phyloP scores from a whole-genome alignment of 2,329 filamentous ascomycete genomes.

The Penicillium sp. region DNA sequence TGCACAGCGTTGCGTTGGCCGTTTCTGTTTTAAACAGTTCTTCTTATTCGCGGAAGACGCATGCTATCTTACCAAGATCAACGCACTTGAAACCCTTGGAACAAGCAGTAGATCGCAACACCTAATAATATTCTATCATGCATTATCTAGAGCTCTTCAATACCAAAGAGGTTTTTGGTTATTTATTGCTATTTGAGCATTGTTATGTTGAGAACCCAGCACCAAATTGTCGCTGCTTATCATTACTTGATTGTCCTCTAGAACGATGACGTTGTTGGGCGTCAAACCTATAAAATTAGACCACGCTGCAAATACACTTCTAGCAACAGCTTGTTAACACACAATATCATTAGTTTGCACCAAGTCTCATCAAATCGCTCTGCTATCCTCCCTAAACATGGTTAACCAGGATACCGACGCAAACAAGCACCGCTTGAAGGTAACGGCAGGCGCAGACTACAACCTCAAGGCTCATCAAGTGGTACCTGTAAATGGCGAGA shows the following conservation, averaged over 20 bases:
- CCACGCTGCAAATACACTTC: background rate
- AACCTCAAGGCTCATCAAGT: slow-evolving; percentile 67
- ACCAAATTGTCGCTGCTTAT: background rate
- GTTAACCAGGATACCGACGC: background rate
- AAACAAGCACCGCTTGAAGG: slow-evolving; percentile 65
- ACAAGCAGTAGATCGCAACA: background rate
- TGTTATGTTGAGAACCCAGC: background rate
- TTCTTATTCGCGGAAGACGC: background rate
- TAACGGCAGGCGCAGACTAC: slow-evolving; percentile 79
- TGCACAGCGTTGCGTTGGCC: too few species aligned
- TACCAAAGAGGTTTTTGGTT: accelerated
- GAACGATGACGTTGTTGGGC: slow-evolving; percentile 15
- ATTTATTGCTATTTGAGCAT: background rate
- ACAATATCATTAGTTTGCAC: background rate
- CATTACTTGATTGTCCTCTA: background rate
- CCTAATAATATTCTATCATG: background rate
- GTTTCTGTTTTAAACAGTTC: background rate
- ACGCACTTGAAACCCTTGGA: background rate
- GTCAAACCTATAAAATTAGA: slow-evolving; percentile 7
- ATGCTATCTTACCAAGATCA: background rate
- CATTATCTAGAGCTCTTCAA: background rate
- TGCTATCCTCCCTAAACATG: background rate
- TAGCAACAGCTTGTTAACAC: too few species aligned
- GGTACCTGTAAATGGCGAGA: slow-evolving; percentile 71
- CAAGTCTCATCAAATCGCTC: background rate